Percentiles rank a stretch among this genome's conserved stretches.
phyloP scores from a whole-genome alignment of 768 basidiomycete species.

The Boletus vermiculosoides region DNA sequence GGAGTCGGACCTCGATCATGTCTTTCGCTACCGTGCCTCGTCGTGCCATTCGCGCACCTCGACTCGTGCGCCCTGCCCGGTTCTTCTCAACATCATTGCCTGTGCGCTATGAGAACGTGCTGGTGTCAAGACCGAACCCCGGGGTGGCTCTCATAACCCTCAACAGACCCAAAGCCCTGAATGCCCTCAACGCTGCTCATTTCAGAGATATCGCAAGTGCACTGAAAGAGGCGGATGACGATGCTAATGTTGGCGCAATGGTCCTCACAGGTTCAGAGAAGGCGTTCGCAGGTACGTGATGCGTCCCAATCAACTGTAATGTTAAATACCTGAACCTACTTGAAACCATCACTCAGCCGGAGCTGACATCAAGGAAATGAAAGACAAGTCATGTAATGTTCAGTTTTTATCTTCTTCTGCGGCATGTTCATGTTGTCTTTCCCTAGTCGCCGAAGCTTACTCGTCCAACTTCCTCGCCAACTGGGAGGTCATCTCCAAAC shows the following conservation, averaged over 20 bases:
- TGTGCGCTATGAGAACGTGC: constrained; percentile 58
- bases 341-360: constrained; percentile 55
- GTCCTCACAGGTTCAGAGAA: constrained; percentile 90
- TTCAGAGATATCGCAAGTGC: constrained; percentile 82
- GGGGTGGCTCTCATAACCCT: constrained; percentile 78
- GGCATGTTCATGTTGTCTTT: not conserved
- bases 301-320: not conserved
- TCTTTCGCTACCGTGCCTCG: constrained; percentile 10
- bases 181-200: constrained; percentile 80
- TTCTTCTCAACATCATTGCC: constrained; percentile 31
- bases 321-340: not conserved
- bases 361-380: constrained; percentile 99
- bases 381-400: constrained; percentile 84
- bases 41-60: constrained; percentile 3
- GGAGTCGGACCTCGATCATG: constrained; percentile 19
- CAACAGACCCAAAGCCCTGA: constrained; percentile 87
- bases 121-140: constrained; percentile 65
- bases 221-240: constrained; percentile 64
- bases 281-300: constrained; percentile 82
- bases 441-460: constrained; percentile 81
- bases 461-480: constrained; percentile 79
- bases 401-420: not conserved
- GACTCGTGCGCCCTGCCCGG: constrained; percentile 8
- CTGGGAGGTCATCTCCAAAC: constrained; percentile 70
- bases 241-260: constrained; percentile 74